phyloP scores from a whole-genome alignment of 768 basidiomycete genomes.

The Lactarius sp. region DNA sequence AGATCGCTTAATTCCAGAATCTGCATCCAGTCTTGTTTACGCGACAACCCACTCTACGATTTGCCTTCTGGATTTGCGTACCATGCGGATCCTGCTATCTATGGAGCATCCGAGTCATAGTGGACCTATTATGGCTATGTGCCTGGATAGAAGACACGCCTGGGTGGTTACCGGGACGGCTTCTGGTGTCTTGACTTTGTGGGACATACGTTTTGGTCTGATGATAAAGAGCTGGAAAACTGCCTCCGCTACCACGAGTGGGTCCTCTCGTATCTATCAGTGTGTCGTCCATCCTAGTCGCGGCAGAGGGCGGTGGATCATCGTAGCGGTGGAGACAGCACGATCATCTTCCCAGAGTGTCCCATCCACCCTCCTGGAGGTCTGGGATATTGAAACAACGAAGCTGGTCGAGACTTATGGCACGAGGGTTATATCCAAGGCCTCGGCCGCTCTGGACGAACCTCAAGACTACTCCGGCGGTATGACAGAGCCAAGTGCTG shows the following conservation, averaged over 20 bases:
- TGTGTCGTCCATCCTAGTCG: slow-evolving; percentile 80
- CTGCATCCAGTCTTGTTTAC: slow-evolving; percentile 77
- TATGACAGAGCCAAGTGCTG: slow-evolving; percentile 59
- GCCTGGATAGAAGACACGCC: slow-evolving; percentile 74
- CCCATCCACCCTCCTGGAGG: slow-evolving; percentile 56
- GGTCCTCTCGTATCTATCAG: slow-evolving; percentile 60
- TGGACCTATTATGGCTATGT: slow-evolving; percentile 82
- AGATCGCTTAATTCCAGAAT: slow-evolving; percentile 40
- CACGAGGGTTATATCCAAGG: slow-evolving; percentile 44
- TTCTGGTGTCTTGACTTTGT: slow-evolving; percentile 78
- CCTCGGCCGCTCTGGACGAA: slow-evolving; percentile 48
- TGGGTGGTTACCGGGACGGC: slow-evolving; percentile 91
- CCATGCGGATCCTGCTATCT: slow-evolving; percentile 69
- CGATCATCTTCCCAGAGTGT: slow-evolving; percentile 34
- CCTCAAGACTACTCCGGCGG: slow-evolving; percentile 47
- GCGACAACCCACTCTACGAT: slow-evolving; percentile 79
- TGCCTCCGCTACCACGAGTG: slow-evolving; percentile 48
- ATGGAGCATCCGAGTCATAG: slow-evolving; percentile 83
- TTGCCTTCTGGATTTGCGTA: slow-evolving; percentile 74
- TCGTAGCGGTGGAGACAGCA: slow-evolving; percentile 66
- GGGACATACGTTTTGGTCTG: slow-evolving; percentile 94
- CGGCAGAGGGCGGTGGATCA: slow-evolving; percentile 85
- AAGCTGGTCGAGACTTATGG: slow-evolving; percentile 75
- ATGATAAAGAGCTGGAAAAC: slow-evolving; percentile 85
- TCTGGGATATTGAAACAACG: slow-evolving; percentile 89